Evolutionary conservation across 371 early-diverging fungal genomes (phyloP).

Genomic region (Mucor velutinosus): DNA sequence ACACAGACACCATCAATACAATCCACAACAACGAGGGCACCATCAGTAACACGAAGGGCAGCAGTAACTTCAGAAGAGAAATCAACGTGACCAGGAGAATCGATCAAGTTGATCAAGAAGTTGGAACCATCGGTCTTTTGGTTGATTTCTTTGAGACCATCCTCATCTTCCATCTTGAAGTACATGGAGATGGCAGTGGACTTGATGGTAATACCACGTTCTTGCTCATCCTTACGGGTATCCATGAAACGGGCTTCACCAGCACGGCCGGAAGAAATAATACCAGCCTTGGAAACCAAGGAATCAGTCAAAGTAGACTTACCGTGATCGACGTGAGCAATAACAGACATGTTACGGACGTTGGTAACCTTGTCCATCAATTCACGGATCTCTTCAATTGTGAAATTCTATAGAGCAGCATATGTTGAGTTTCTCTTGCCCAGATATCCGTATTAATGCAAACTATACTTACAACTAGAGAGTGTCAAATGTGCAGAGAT

Average conservation of each 20-base stretch:
- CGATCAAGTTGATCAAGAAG: slow-evolving; percentile 99
- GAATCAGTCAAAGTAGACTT: slow-evolving; percentile 98
- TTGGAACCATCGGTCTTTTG: slow-evolving; percentile 82
- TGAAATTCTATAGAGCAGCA: slow-evolving; percentile 49
- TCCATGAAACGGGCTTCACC: slow-evolving; percentile 99
- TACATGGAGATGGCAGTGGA: slow-evolving; percentile 99
- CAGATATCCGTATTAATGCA: too few relatives aligned
- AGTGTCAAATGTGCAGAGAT: too few relatives aligned
- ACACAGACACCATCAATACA: slow-evolving; percentile 99
- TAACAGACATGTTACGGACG: slow-evolving; percentile 99
- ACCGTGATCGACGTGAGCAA: slow-evolving; percentile 99
- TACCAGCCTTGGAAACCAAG: slow-evolving; percentile 98
- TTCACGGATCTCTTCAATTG: slow-evolving; percentile 45
- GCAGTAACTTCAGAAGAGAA: slow-evolving; percentile 99
- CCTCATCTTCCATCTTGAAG: slow-evolving; percentile 87
- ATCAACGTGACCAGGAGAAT: slow-evolving; percentile 99
- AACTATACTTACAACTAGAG: too few relatives aligned
- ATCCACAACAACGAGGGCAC: slow-evolving; percentile 99
- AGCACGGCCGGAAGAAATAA: slow-evolving; percentile 96
- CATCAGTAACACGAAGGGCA: slow-evolving; percentile 99
- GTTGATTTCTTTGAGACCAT: slow-evolving; percentile 90
- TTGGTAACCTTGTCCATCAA: slow-evolving; percentile 74
- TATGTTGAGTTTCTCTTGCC: too few relatives aligned
- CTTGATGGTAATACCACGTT: slow-evolving; percentile 99
- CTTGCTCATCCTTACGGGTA: slow-evolving; percentile 99